Evolutionary conservation across 164 flowering plant genomes (phyloP).

Genomic region (Dillenia turbinata): DNA sequence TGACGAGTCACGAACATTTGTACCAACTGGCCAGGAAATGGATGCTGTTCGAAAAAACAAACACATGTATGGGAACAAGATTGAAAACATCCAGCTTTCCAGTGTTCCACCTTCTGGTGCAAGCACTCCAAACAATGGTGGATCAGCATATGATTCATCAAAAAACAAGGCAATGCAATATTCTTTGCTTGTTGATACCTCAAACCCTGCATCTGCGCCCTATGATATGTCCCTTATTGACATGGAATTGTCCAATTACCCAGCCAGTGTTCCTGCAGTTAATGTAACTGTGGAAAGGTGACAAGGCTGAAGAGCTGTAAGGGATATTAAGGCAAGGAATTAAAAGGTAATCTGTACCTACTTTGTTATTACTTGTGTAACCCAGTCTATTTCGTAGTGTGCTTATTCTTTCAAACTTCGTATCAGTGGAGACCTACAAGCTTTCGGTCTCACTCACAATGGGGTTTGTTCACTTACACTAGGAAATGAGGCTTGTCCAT

Average conservation of each 20-base stretch:
- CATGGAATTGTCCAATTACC: constrained; percentile 59
- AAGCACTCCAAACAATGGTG: constrained; percentile 45
- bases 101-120: constrained; percentile 57
- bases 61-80: constrained; percentile 53
- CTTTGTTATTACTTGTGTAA: too few species aligned
- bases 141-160: constrained; percentile 12
- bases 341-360: too few species aligned
- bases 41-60: constrained; percentile 75
- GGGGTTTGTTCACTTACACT: too few species aligned
- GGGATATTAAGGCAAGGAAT: too few species aligned
- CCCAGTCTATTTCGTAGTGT: too few species aligned
- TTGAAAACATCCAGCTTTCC: constrained; percentile 63
- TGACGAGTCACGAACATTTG: constrained; percentile 92
- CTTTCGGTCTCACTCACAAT: too few species aligned
- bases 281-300: constrained; percentile 26
- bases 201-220: constrained; percentile 36
- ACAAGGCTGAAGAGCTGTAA: constrained; percentile 2
- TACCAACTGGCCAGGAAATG: constrained; percentile 95
- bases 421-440: too few species aligned
- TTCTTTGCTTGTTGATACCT: constrained; percentile 57
- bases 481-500: too few species aligned
- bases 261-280: constrained; percentile 59
- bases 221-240: constrained; percentile 75
- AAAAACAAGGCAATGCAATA: constrained; percentile 55
- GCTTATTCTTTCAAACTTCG: too few species aligned